Base-by-base conservation (phyloP, 805 yeast species). In the Ogataea ramenticola region DNA sequence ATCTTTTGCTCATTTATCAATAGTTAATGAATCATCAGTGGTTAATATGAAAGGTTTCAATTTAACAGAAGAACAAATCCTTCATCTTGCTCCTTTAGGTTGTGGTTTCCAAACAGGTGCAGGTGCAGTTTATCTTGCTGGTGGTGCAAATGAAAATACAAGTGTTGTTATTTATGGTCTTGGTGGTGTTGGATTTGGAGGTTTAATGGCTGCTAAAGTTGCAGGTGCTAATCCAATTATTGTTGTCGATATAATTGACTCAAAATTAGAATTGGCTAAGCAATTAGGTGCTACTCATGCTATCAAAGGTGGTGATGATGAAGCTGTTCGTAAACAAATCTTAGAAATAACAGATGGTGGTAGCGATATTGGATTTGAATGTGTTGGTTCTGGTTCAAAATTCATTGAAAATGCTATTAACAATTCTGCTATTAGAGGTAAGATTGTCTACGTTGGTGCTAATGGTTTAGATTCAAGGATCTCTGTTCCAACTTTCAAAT, bases 111-210 rank as follows among this genome's bases (percentile, higher is more conserved):
- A 32, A 32, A 32, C 35, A 3, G 35, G 35, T 8, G 35, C 35
- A 5, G 35, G 35, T 32, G 35, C 35, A n/a, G 19, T 32, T 6
- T 15, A 15, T 15, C 11, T 11, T 17, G 21, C 35, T n/a, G 69
- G 70, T 26, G 67, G 71, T 29, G 66, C 66, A 43, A 58, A 75
- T 43, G 53, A 61, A 27, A 79, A 77, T 44, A 80, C 75, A 48
- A 50, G 62, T 36, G 80, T 77, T n/a, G 77, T 73, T 21, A 75
- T 77, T 36, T 74, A 75, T 41, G 82, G 82, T 39, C 73, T 75
- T 37, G 82, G 82, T 3, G 79, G 81, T 4, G 78, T 77, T 38
- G 82, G 82, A 20, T 64, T 75, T 41, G 71, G 76, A 43, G 72
- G 78, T 12, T 71, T 79, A 40, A 61, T 73, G 32, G 74, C 71